Conservation (phyloP, 2,329 filamentous ascomycete species). For the Myriosclerotinia duriaeana region DNA sequence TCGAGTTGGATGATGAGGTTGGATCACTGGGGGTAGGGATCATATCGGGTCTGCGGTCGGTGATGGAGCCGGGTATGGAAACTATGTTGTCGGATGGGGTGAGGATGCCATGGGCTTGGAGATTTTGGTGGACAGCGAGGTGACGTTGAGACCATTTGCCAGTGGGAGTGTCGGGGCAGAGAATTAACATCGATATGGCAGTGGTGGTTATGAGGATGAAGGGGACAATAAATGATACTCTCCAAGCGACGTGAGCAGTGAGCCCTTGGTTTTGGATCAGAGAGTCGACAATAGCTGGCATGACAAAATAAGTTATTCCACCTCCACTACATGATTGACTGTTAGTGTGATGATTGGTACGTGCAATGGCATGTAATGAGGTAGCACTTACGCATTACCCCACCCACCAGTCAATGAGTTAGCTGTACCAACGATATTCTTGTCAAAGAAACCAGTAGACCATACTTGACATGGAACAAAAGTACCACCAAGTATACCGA, state of each 20-base stretch:
- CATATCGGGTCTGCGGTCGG: constrained; percentile 24
- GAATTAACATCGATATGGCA: constrained; percentile 66
- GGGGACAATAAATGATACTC: constrained; percentile 80
- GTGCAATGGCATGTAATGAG: background rate
- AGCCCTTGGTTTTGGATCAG: constrained; percentile 61
- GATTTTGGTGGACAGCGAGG: constrained; percentile 44
- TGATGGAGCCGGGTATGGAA: constrained; percentile 39
- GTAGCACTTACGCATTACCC: constrained; percentile 61
- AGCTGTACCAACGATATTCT: constrained; percentile 84
- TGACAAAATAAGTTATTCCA: constrained; percentile 89
- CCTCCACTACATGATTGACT: constrained; percentile 53
- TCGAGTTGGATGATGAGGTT: constrained; percentile 1
- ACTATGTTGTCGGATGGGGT: constrained; percentile 33
- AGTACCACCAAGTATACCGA: constrained; percentile 73
- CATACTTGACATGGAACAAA: constrained; percentile 90
- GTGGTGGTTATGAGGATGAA: constrained; percentile 70
- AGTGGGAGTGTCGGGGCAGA: constrained; percentile 79
- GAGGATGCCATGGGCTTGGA: constrained; percentile 51
- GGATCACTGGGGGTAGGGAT: constrained; percentile 12
- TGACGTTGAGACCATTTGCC: constrained; percentile 76
- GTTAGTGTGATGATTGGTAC: background rate
- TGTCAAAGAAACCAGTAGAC: constrained; percentile 91
- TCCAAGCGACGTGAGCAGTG: constrained; percentile 70
- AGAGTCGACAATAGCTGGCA: constrained; percentile 86
- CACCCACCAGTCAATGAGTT: constrained; percentile 83